phyloP scores from a whole-genome alignment of 148 eudicot genomes.

The Gaultheria prostrata region DNA sequence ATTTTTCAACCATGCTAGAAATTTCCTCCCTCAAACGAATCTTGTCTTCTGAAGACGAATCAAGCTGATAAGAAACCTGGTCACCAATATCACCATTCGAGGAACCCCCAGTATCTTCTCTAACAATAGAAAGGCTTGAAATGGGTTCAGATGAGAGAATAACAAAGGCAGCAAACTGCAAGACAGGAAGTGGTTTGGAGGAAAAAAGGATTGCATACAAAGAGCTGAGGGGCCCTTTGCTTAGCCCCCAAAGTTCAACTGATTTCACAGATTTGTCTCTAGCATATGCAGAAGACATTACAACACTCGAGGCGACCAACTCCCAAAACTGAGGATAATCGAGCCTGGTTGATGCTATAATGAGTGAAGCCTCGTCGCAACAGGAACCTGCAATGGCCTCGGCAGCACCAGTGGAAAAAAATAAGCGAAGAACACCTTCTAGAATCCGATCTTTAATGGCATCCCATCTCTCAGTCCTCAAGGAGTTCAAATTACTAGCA shows the following conservation, averaged over 20 bases:
- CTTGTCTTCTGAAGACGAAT: constrained; percentile 44
- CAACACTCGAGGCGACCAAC: constrained; percentile 58
- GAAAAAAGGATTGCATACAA: constrained; percentile 81
- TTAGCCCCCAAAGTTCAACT: constrained; percentile 86
- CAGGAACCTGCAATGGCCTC: constrained; percentile 57
- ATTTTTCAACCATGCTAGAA: constrained; percentile 47
- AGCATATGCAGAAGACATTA: constrained; percentile 57
- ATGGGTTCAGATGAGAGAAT: constrained; percentile 75
- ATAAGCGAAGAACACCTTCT: constrained; percentile 81
- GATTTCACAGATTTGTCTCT: constrained; percentile 80
- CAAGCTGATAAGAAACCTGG: constrained; percentile 37
- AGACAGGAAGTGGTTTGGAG: constrained; percentile 50
- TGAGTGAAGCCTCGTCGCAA: constrained; percentile 43
- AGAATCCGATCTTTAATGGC: constrained; percentile 56
- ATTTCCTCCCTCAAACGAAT: constrained; percentile 68
- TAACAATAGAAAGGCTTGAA: constrained; percentile 40
- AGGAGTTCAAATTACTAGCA: constrained; percentile 33
- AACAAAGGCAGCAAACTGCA: constrained; percentile 78
- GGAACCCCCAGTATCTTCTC: constrained; percentile 29
- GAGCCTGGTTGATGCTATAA: constrained; percentile 49
- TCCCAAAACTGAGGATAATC: constrained; percentile 70
- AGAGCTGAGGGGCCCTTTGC: constrained; percentile 67
- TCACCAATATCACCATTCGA: constrained; percentile 30
- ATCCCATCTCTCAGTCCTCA: constrained; percentile 53
- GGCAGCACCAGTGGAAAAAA: constrained; percentile 71